Evolutionary conservation across 768 basidiomycete genomes (phyloP).

Genomic region (Pluteus cervinus): DNA sequence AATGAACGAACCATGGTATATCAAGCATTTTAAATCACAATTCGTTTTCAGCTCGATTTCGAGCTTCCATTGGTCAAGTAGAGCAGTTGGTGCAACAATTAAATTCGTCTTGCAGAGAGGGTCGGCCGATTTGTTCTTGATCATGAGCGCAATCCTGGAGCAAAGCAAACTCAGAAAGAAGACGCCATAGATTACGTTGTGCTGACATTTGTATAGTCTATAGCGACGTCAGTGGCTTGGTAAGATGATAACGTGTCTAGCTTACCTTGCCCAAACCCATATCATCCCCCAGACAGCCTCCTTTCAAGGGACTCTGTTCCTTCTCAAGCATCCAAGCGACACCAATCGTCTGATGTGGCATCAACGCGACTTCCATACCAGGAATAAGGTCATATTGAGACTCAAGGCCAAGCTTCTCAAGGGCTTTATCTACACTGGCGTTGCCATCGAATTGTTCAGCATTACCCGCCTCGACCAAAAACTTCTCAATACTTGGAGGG

Average conservation of each 20-base stretch:
- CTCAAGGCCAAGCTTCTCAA: slow-evolving; percentile 46
- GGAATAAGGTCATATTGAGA: slow-evolving; percentile 42
- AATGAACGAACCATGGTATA: slow-evolving; percentile 51
- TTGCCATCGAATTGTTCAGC: slow-evolving; percentile 55
- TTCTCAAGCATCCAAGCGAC: slow-evolving; percentile 58
- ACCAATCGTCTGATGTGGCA: slow-evolving; percentile 66
- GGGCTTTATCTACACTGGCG: slow-evolving; percentile 50
- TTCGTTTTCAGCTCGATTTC: slow-evolving; percentile 57
- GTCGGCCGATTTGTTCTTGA: slow-evolving; percentile 45
- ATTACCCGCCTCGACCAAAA: slow-evolving; percentile 50
- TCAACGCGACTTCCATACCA: slow-evolving; percentile 53
- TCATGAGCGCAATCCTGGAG: slow-evolving; percentile 52
- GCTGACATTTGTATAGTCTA: slow-evolving; percentile 46
- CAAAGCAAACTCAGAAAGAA: background rate
- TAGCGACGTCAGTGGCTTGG: slow-evolving; percentile 1
- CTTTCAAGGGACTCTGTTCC: slow-evolving; percentile 33
- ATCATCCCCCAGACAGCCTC: slow-evolving; percentile 47
- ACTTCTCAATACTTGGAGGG: slow-evolving; percentile 41
- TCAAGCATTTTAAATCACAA: slow-evolving; percentile 38
- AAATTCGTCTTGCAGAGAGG: slow-evolving; percentile 55
- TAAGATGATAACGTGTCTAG: slow-evolving; percentile 4
- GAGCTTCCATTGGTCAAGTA: slow-evolving; percentile 62
- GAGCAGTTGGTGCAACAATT: slow-evolving; percentile 59
- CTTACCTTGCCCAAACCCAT: slow-evolving; percentile 59
- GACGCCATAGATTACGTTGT: background rate